phyloP scores from a whole-genome alignment of 345 rosid species.

The Chamaenerion angustifolium region DNA sequence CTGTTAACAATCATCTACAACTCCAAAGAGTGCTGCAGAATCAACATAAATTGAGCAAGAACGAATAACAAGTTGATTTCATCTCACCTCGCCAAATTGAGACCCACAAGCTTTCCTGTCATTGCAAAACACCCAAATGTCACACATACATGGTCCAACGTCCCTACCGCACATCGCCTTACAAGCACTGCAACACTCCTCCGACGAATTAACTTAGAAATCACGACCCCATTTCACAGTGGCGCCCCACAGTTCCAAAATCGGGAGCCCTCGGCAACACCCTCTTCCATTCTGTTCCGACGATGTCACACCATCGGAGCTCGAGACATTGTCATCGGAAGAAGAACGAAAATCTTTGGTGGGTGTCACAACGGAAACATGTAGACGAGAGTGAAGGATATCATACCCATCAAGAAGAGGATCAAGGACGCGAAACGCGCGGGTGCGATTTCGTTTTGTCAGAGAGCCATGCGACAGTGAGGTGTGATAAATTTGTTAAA shows the following conservation, averaged over 20 bases:
- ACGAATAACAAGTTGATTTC: too few species aligned
- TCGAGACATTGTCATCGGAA: background rate
- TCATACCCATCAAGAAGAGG: conserved; percentile 38
- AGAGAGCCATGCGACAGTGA: conserved; percentile 37
- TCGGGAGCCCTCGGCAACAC: conserved; percentile 74
- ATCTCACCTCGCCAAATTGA: conserved; percentile 83
- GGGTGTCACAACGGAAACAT: conserved; percentile 41
- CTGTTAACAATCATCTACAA: too few species aligned
- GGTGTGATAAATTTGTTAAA: too few species aligned
- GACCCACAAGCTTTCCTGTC: conserved; percentile 61
- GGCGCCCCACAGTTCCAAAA: conserved; percentile 86
- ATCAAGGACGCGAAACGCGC: conserved; percentile 40
- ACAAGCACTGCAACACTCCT: conserved; percentile 70
- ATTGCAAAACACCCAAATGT: conserved; percentile 89
- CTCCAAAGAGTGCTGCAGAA: too few species aligned
- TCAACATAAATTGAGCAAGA: too few species aligned
- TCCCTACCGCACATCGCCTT: conserved; percentile 84
- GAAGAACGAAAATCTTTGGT: background rate
- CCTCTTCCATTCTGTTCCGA: conserved; percentile 9
- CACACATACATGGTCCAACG: too few species aligned
- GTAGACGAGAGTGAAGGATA: too few species aligned
- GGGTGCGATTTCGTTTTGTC: conserved; percentile 38
- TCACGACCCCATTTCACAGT: conserved; percentile 98
- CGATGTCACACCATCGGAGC: background rate
- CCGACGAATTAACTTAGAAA: conserved; percentile 60